phyloP scores from a whole-genome alignment of 2,329 filamentous ascomycete species.

The Epichloe sibirici region DNA sequence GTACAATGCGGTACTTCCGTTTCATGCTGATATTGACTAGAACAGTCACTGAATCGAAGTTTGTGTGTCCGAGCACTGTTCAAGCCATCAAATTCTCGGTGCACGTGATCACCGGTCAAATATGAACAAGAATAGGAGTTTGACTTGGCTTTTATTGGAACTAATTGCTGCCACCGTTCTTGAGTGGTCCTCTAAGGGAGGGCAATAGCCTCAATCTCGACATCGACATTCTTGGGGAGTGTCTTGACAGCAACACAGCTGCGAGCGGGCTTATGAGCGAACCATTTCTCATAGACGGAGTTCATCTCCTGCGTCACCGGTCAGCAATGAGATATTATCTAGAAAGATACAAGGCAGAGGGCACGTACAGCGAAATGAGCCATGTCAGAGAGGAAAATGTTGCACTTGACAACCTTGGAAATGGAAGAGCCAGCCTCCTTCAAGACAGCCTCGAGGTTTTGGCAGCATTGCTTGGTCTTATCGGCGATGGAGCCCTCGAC shows the following conservation, averaged over 20 bases:
- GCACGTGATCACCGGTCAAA: not conserved
- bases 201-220: conserved; percentile 86
- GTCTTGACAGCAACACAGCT: conserved; percentile 86
- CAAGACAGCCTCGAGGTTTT: conserved; percentile 77
- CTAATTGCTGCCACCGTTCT: not conserved
- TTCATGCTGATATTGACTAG: not conserved
- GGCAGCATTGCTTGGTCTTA: conserved; percentile 50
- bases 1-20: not conserved
- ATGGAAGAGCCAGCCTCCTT: conserved; percentile 69
- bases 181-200: conserved; percentile 33
- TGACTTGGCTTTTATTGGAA: not conserved
- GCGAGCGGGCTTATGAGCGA: conserved; percentile 72
- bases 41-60: not conserved
- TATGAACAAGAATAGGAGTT: not conserved
- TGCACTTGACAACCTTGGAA: conserved; percentile 76
- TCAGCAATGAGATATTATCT: not conserved
- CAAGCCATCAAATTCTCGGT: not conserved
- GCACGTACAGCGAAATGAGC: conserved; percentile 56
- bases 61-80: not conserved
- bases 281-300: conserved; percentile 71
- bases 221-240: conserved; percentile 71
- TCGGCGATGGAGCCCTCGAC: conserved; percentile 49
- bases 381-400: conserved; percentile 89
- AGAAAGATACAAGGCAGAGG: too few relatives aligned
- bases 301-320: conserved; percentile 53